Conservation (phyloP, 768 basidiomycete species). For the Auricularia sp. region DNA sequence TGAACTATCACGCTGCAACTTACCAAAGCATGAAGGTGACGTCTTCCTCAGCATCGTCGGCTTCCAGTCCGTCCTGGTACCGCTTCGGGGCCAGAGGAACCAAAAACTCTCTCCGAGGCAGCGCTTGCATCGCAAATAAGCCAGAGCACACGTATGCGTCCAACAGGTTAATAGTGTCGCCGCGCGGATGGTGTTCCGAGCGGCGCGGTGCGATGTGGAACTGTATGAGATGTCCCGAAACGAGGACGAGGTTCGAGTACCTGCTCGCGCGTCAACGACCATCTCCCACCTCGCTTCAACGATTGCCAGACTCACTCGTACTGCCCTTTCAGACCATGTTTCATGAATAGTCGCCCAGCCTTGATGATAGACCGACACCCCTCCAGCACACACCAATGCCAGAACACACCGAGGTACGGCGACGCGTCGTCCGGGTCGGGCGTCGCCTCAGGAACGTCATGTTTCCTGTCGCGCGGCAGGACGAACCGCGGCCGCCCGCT, state of each 20-base stretch:
- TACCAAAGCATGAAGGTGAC: conserved; percentile 77
- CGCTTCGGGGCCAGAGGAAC: conserved; percentile 58
- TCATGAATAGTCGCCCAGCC: conserved; percentile 62
- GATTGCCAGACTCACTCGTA: conserved; percentile 51
- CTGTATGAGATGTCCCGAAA: conserved; percentile 63
- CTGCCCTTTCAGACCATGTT: conserved; percentile 60
- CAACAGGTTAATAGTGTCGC: conserved; percentile 48
- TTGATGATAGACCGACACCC: conserved; percentile 69
- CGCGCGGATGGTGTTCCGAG: conserved; percentile 45
- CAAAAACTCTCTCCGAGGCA: conserved; percentile 33
- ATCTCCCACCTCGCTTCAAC: background rate
- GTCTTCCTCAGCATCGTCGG: conserved; percentile 81
- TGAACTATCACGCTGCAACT: conserved; percentile 4
- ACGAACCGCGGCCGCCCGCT: conserved; percentile 27
- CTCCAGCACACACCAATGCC: conserved; percentile 82
- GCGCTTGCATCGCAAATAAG: conserved; percentile 58
- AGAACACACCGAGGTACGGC: conserved; percentile 52
- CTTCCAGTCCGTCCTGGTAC: conserved; percentile 85
- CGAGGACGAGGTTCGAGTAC: conserved; percentile 59
- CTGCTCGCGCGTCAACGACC: conserved; percentile 28
- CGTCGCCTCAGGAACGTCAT: conserved; percentile 41
- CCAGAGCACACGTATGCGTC: conserved; percentile 86
- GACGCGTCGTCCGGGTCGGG: conserved; percentile 43
- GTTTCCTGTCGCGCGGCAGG: conserved; percentile 49
- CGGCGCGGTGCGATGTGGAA: conserved; percentile 56